phyloP scores from a whole-genome alignment of 306 rosid species.

The Rubus idaeus region DNA sequence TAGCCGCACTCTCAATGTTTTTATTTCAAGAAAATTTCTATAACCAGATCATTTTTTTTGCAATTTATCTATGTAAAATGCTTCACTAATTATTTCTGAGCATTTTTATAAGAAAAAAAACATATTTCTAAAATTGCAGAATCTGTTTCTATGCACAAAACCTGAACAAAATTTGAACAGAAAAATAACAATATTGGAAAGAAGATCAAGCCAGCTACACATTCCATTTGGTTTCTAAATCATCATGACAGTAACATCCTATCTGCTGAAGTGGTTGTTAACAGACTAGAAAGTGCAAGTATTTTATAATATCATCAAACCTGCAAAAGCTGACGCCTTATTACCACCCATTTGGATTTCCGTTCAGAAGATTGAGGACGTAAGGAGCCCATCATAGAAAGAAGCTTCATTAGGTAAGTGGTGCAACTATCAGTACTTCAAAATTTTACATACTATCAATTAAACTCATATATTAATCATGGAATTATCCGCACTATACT shows the following conservation, averaged over 20 bases:
- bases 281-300: slow-evolving; percentile 12
- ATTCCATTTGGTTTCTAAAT: neutral
- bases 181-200: neutral
- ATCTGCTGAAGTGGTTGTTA: neutral
- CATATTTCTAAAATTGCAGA: too few relatives aligned
- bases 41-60: neutral
- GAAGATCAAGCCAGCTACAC: neutral
- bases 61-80: neutral
- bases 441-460: neutral
- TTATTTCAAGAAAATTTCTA: neutral
- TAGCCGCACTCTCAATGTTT: neutral
- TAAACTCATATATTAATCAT: neutral
- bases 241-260: neutral
- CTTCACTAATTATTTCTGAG: neutral
- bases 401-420: slow-evolving; percentile 63
- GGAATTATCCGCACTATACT: slow-evolving; percentile 21
- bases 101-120: too few relatives aligned
- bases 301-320: slow-evolving; percentile 34
- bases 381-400: slow-evolving; percentile 86
- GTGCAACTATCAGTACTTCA: slow-evolving; percentile 28
- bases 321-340: slow-evolving; percentile 95
- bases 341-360: slow-evolving; percentile 86
- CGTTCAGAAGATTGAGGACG: slow-evolving; percentile 90
- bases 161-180: neutral
- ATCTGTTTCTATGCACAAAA: neutral